Base-by-base conservation (phyloP, 1,139 yeast genomes). In the Scheffersomyces illinoinensis region DNA sequence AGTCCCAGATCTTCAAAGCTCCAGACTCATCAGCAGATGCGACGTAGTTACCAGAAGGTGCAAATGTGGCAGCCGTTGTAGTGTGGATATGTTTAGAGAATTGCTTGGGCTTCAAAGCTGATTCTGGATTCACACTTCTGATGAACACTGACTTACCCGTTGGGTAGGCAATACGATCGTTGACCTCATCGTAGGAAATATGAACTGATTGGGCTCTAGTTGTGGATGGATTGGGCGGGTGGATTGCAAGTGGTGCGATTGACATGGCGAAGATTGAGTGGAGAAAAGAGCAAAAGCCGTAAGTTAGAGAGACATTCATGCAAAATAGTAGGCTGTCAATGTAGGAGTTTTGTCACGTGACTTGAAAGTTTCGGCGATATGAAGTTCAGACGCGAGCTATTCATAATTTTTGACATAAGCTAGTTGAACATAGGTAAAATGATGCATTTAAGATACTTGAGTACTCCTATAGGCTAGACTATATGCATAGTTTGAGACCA, bases 11-110 rank as follows among this genome's bases (percentile, higher is more conserved):
- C 66, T 91, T 90, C 54, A 95, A 95, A 61, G 85, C 85, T 33
- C 99, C 99, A 12, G 88, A 76, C 65, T 88, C 92, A 70, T 95
- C 99, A 53, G 97, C 99, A 2, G 97, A 90, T 2, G 97, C 98
- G 46, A 95, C 77, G 72, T 91, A 93, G 73, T 82, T 89, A 1
- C 99, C 98, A 17, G 93, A 87, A 1, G 98, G 97, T 0, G 97
- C 82, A 71, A 95, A 92, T 52, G 86, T 84, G 12, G 96, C 98
- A 5, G 89, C 97, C 2, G 73, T 70, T 0, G 96, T 89, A 48
- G 84, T 76, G 50, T 81, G 79, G 52, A 83, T 82, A 74, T 95
- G 99, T 56, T 85, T 88, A 14, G 85, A 84, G 75, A 90, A 93
- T 69, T 92, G 97, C 19, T 81, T 73, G 1, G 84, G 75, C 1